Evolutionary conservation across 148 eudicot genomes (phyloP), one percentile per base, ranked within the genome.

Genomic region (Spergularia bocconei): DNA sequence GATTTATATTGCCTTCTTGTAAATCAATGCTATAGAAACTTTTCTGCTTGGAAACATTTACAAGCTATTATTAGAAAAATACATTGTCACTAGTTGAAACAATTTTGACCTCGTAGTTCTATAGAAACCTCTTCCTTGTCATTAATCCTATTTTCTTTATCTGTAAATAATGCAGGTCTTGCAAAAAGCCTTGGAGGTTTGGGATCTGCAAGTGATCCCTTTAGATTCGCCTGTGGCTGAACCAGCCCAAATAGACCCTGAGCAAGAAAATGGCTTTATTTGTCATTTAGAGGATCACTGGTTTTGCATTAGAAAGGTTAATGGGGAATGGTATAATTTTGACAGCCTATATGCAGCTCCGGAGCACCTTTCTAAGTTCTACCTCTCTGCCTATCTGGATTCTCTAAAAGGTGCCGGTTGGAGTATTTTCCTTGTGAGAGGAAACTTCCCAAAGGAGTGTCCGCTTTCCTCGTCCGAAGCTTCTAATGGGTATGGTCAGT

Each of bases 251-350:
- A 78, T 92, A 38, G 97, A 95, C 70, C 98, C 97, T 5, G 97
- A 92, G 79, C 83, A 80, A 29, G 97, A 90, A 86, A 90, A 81
- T 39, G 98, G 90, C 53, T 95, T 95, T 75, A 92, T 95, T 52
- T 95, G 98, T 64, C 96, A 95, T 76, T 74, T 95, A 71, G 91
- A 92, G 63, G 92, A 95, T 73, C 98, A 95, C 81, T 95, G 98
- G 98, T 95, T 92, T 75, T 90, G 96, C 81, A 90, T 95, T 74
- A 82, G 98, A 81, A 95, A 92, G 86, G 97, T 95, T n/a, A 90
- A 90, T 54, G 92, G 93, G 16, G 97, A 95, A 72, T 95, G 98
- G 98, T 94, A 90, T 82, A 94, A 94, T 73, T 94, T 94, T 73
- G 91, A 94, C 84, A 94, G 98, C 77, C 86, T 94, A 20, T 91